These are phyloP conservation scores for Helianthus tuberosus DNA, from an alignment of 129 eudicot species.

Conservation along the genomic window DNA sequence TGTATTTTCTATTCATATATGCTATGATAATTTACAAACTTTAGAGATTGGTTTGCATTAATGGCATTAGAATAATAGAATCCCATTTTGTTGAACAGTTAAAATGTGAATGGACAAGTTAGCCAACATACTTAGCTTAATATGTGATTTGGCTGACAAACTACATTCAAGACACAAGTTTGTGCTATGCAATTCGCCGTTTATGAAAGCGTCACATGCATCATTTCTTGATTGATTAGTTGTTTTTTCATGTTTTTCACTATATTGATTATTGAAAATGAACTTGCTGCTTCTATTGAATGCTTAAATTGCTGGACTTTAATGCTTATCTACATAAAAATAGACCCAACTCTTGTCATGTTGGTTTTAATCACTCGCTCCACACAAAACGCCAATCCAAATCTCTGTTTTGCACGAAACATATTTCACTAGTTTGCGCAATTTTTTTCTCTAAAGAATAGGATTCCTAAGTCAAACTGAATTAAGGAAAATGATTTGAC, in stretches of 20 bases:
- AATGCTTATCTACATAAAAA: not conserved
- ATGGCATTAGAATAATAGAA: slow-evolving; percentile 3
- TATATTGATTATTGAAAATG: too few species aligned
- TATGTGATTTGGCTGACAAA: too few species aligned
- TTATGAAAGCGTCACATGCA: too few species aligned
- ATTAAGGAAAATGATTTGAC: not conserved
- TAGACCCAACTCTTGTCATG: not conserved
- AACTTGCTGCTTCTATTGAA: not conserved
- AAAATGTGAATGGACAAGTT: not conserved
- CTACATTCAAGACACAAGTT: not conserved
- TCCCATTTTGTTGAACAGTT: slow-evolving; percentile 7
- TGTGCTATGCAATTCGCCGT: slow-evolving; percentile 16
- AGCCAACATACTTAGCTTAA: not conserved
- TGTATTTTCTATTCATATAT: slow-evolving; percentile 5
- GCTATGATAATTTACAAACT: slow-evolving; percentile 10
- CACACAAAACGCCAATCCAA: not conserved
- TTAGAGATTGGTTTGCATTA: not conserved
- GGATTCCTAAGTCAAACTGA: not conserved
- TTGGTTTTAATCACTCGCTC: not conserved
- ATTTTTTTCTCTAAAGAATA: not conserved
- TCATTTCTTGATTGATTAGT: not conserved
- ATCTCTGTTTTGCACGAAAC: not conserved
- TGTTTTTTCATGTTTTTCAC: not conserved
- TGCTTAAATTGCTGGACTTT: not conserved
- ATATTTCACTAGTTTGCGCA: too few species aligned